A percentile compares a stretch with the other conserved stretches of the same genome.
Evolutionary conservation across 768 basidiomycete species (phyloP).

Genomic region (Termitomyces sp.): DNA sequence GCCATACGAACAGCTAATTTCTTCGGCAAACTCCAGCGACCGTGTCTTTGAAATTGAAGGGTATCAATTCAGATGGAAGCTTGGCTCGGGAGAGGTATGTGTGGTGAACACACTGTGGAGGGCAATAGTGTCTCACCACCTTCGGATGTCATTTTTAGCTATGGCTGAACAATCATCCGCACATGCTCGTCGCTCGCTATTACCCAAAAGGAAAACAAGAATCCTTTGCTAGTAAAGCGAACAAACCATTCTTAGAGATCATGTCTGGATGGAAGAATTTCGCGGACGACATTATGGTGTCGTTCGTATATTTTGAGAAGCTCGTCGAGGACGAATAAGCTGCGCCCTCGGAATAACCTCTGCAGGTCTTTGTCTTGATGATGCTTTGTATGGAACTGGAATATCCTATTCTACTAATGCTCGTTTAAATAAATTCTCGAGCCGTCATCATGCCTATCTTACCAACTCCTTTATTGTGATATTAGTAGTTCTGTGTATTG

Average conservation of each 20-base stretch:
- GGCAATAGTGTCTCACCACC: neutral
- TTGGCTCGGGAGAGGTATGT: conserved; percentile 8
- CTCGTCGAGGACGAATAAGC: conserved; percentile 18
- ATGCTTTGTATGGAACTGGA: neutral
- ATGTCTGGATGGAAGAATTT: conserved; percentile 22
- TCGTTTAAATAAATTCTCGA: too few species aligned
- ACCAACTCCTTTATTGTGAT: neutral
- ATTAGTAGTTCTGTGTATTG: neutral
- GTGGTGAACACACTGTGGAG: too few species aligned
- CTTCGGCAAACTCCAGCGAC: conserved; percentile 8
- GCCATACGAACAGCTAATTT: neutral
- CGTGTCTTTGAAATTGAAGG: conserved; percentile 19
- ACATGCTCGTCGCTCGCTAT: conserved; percentile 16
- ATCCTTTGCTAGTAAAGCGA: conserved; percentile 8
- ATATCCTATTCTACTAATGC: neutral
- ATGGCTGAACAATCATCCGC: conserved; percentile 6
- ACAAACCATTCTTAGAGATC: conserved; percentile 20
- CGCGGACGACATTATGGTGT: conserved; percentile 23
- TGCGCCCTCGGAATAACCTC: neutral
- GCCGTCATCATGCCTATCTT: neutral
- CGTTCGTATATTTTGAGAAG: conserved; percentile 26
- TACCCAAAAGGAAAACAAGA: conserved; percentile 7
- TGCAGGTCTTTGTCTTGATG: neutral
- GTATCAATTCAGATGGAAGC: conserved; percentile 18
- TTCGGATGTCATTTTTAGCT: conserved; percentile 6